Conservation (phyloP, 2,329 filamentous ascomycete species). For the Claviceps sp. region DNA sequence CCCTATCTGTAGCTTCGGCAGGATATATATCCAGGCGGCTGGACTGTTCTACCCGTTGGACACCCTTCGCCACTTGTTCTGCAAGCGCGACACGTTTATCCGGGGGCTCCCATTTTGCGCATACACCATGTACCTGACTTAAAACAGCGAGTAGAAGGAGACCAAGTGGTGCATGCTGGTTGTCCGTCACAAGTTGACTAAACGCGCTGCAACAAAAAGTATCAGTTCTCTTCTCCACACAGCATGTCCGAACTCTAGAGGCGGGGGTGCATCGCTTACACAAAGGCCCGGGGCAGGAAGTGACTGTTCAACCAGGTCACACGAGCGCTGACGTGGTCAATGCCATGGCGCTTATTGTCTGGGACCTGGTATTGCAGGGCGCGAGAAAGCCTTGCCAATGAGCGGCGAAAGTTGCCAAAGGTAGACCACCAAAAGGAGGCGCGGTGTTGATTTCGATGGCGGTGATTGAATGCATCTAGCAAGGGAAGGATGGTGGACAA, state of each 20-base stretch:
- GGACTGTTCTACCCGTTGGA: not conserved
- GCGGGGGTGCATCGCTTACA: conserved; percentile 15
- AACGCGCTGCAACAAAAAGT: conserved; percentile 37
- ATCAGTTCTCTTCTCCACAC: not conserved
- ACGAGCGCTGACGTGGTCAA: conserved; percentile 8
- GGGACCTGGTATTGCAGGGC: conserved; percentile 4
- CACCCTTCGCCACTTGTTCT: not conserved
- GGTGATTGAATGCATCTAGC: conserved; percentile 62
- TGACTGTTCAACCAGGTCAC: conserved; percentile 18
- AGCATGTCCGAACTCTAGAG: too few relatives aligned
- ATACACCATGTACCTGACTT: conserved; percentile 39
- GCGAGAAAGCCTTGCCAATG: conserved; percentile 39
- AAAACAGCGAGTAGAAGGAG: conserved; percentile 53
- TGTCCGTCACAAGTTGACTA: conserved; percentile 56
- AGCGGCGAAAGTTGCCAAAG: conserved; percentile 58
- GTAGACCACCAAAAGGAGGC: conserved; percentile 67
- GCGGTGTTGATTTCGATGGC: conserved; percentile 86
- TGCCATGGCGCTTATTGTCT: conserved; percentile 1
- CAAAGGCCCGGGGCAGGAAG: conserved; percentile 21
- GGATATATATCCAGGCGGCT: not conserved
- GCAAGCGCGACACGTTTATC: not conserved
- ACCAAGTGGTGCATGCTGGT: conserved; percentile 59
- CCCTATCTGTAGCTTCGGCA: conserved; percentile 12
- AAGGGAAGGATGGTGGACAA: conserved; percentile 34
- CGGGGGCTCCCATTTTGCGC: conserved; percentile 22